These are phyloP conservation scores for Aspergillus leporis DNA, from an alignment of 495 filamentous ascomycete species.

Conservation along the genomic window DNA sequence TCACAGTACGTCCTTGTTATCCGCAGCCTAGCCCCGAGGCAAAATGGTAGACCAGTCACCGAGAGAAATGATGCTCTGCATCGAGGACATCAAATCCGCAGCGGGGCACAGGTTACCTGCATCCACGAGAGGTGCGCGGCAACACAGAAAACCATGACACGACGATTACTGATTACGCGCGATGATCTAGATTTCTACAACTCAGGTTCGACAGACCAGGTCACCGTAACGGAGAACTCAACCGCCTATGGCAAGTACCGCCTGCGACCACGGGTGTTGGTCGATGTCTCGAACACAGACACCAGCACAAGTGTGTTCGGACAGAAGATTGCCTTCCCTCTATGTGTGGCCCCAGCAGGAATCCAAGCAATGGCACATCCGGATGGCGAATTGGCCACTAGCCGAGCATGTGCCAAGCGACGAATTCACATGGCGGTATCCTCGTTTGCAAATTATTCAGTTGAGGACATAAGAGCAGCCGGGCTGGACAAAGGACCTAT, in stretches of 20 bases:
- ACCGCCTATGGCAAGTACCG: conserved; percentile 13
- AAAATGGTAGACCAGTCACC: background rate
- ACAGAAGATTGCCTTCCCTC: conserved; percentile 30
- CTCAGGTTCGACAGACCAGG: conserved; percentile 11
- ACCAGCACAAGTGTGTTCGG: conserved; percentile 47
- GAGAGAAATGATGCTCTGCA: conserved; percentile 14
- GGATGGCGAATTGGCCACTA: conserved; percentile 67
- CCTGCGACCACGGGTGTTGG: conserved; percentile 9
- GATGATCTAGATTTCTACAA: conserved; percentile 10
- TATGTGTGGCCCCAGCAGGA: conserved; percentile 60
- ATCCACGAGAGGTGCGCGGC: background rate
- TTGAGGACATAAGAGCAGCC: conserved; percentile 57
- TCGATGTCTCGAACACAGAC: conserved; percentile 47
- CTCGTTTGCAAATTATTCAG: conserved; percentile 45
- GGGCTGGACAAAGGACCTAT: conserved; percentile 40
- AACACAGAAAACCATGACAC: background rate
- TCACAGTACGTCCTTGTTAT: background rate
- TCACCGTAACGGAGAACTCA: conserved; percentile 12
- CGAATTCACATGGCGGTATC: conserved; percentile 56
- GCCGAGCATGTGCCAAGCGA: conserved; percentile 50
- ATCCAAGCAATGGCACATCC: conserved; percentile 65
- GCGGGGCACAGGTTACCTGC: conserved; percentile 1
- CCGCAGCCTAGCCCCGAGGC: background rate
- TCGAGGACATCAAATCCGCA: conserved; percentile 11
- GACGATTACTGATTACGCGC: background rate